A percentile compares a stretch with the other conserved stretches of the same genome.
Conservation (phyloP, 2,329 filamentous ascomycete genomes). For the Sporothrix dimorphospora region DNA sequence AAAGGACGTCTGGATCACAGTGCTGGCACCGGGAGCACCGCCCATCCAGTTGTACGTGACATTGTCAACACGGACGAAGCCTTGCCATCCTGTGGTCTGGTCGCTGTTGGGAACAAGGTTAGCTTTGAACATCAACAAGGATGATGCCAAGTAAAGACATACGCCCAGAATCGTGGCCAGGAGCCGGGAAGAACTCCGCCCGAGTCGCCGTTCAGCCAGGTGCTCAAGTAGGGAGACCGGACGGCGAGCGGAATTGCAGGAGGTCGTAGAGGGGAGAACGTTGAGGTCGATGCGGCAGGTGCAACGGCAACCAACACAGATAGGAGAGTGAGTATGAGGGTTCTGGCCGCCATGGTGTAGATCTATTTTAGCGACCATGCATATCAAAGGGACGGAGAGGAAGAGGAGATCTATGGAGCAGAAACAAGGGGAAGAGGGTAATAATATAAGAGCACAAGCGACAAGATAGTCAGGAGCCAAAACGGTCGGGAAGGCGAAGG, state of each 20-base stretch:
- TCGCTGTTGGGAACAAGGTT: constrained; percentile 44
- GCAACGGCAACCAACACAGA: neutral
- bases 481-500: neutral
- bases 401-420: neutral
- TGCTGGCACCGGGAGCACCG: constrained; percentile 49
- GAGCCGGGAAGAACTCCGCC: constrained; percentile 69
- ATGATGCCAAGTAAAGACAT: constrained; percentile 41
- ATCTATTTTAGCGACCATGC: constrained; percentile 2
- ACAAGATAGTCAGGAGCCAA: neutral
- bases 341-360: constrained; percentile 21
- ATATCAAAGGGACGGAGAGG: neutral
- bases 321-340: constrained; percentile 12
- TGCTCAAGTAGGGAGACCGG: constrained; percentile 73
- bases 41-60: constrained; percentile 70
- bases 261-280: constrained; percentile 40
- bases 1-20: constrained; percentile 64
- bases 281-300: constrained; percentile 30
- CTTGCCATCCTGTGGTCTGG: constrained; percentile 66
- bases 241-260: constrained; percentile 66
- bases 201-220: constrained; percentile 66
- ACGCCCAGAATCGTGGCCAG: constrained; percentile 73
- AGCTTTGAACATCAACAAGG: neutral
- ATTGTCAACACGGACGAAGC: constrained; percentile 70
- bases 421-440: neutral
- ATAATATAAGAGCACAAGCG: neutral